phyloP scores from a whole-genome alignment of 371 early-diverging fungal species.

The Syncephalastrum sp. region DNA sequence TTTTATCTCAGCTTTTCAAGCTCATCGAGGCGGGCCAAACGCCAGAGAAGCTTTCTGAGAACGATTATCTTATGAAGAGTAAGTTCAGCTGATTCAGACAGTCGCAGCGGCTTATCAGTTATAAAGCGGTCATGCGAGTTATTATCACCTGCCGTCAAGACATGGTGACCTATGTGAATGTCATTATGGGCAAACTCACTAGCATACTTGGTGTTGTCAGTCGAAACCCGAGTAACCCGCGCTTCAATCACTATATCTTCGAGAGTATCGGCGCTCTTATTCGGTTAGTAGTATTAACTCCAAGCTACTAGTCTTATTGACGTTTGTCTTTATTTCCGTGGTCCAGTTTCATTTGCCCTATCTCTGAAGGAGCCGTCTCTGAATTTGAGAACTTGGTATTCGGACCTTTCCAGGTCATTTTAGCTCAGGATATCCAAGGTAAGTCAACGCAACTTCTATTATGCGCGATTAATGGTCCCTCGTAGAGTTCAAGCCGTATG shows the following conservation, averaged over 20 bases:
- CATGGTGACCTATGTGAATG: constrained; percentile 68
- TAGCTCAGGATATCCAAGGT: constrained; percentile 82
- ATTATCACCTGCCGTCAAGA: constrained; percentile 73
- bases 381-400: constrained; percentile 77
- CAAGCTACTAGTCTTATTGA: neutral
- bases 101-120: constrained; percentile 1
- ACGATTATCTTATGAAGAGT: constrained; percentile 91
- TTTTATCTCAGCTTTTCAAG: constrained; percentile 76
- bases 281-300: constrained; percentile 32
- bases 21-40: constrained; percentile 65
- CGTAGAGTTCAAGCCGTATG: constrained; percentile 92
- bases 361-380: constrained; percentile 62
- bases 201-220: constrained; percentile 80
- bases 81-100: constrained; percentile 6
- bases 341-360: constrained; percentile 54
- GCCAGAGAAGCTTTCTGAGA: constrained; percentile 91
- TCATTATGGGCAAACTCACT: constrained; percentile 72
- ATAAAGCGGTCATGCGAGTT: constrained; percentile 75
- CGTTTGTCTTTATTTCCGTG: neutral
- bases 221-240: constrained; percentile 95
- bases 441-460: neutral
- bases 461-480: neutral
- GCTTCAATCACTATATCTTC: constrained; percentile 95
- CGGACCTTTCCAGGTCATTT: constrained; percentile 87
- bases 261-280: constrained; percentile 90